Evolutionary conservation across 495 filamentous ascomycete species (phyloP).

Genomic region (Neurospora sp.): DNA sequence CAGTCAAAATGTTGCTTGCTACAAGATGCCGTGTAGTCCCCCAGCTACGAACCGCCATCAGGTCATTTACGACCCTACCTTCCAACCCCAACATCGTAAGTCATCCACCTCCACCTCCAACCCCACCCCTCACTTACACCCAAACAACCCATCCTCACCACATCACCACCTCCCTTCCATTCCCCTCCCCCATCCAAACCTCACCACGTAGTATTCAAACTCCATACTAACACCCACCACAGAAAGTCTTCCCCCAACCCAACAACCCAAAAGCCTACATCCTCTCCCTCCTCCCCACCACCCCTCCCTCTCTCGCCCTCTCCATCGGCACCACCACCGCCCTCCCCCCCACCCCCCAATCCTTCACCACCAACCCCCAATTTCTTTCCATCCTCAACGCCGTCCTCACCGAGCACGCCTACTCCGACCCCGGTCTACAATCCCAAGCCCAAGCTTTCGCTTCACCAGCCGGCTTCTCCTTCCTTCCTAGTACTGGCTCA

Average conservation of each 20-base stretch:
- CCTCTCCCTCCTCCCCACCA: slow-evolving; percentile 65
- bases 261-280: slow-evolving; percentile 33
- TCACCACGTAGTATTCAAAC: neutral
- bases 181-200: slow-evolving; percentile 9
- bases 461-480: slow-evolving; percentile 59
- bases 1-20: no score
- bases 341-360: slow-evolving; percentile 66
- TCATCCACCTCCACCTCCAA: slow-evolving; percentile 4
- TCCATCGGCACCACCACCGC: slow-evolving; percentile 66
- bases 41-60: neutral
- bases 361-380: slow-evolving; percentile 63
- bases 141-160: slow-evolving; percentile 10
- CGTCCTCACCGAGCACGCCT: slow-evolving; percentile 59
- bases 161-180: no score
- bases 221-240: slow-evolving; percentile 2
- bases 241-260: slow-evolving; percentile 64
- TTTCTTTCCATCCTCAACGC: slow-evolving; percentile 70
- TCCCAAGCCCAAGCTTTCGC: slow-evolving; percentile 72
- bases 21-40: slow-evolving; percentile 4
- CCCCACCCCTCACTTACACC: neutral
- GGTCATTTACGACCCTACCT: slow-evolving; percentile 26
- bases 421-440: slow-evolving; percentile 59
- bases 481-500: slow-evolving; percentile 3
- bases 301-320: slow-evolving; percentile 56
- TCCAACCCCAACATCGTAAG: slow-evolving; percentile 39